phyloP scores from a whole-genome alignment of 306 rosid genomes.

The Betula pendula region DNA sequence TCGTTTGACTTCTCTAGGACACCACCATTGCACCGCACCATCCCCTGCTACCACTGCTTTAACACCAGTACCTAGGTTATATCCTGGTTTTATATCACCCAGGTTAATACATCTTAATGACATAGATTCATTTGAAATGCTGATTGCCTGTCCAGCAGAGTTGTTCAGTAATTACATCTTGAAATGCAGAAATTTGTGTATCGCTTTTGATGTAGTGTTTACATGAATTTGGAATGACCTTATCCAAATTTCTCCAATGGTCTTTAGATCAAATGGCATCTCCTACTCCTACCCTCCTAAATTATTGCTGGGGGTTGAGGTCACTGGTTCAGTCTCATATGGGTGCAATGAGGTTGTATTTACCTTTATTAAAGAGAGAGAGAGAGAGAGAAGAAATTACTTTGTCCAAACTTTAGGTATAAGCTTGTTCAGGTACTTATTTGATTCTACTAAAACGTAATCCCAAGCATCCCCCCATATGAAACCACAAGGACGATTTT shows the following conservation, averaged over 20 bases:
- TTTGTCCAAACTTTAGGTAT: neutral
- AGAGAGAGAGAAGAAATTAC: neutral
- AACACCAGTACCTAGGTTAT: neutral
- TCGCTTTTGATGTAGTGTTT: neutral
- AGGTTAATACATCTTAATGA: neutral
- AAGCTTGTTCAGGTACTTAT: too few relatives aligned
- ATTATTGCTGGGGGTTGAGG: neutral
- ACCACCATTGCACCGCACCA: neutral
- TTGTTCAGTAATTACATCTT: neutral
- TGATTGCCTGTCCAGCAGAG: too few relatives aligned
- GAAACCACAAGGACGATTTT: neutral
- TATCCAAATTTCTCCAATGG: neutral
- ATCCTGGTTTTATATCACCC: neutral
- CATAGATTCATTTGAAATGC: neutral
- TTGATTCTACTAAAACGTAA: neutral
- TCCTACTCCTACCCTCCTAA: neutral
- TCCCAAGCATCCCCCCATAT: neutral
- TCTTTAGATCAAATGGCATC: neutral
- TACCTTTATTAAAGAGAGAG: neutral
- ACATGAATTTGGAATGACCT: neutral
- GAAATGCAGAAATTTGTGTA: neutral
- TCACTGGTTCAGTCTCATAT: neutral
- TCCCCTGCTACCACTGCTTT: neutral
- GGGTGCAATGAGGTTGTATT: neutral
- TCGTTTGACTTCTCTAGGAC: too few relatives aligned